phyloP scores from a whole-genome alignment of 2,329 filamentous ascomycete genomes.

The Stagonosporopsis rhizophila region DNA sequence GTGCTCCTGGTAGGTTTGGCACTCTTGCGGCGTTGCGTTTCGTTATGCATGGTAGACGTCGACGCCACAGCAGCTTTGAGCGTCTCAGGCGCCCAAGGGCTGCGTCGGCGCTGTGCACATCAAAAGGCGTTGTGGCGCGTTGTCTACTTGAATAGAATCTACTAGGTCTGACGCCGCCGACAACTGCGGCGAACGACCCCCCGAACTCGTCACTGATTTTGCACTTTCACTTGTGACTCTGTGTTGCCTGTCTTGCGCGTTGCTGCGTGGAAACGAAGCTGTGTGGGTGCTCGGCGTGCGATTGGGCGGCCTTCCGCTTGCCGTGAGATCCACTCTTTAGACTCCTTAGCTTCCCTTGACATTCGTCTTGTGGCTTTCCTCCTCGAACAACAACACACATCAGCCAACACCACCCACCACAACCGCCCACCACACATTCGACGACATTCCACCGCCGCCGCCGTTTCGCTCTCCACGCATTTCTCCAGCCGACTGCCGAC shows the following conservation, averaged over 20 bases:
- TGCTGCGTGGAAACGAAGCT: conserved; percentile 8
- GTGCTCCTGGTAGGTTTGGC: conserved; percentile 24
- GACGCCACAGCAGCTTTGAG: conserved; percentile 24
- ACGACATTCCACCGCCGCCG: conserved; percentile 2
- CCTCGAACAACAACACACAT: conserved; percentile 31
- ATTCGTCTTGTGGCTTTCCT: conserved; percentile 26
- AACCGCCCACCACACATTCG: conserved; percentile 1
- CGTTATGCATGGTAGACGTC: conserved; percentile 22
- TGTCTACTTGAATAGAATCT: conserved; percentile 38
- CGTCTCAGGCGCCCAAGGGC: conserved; percentile 28
- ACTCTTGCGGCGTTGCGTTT: conserved; percentile 22
- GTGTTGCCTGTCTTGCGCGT: conserved; percentile 9
- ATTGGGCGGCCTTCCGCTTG: conserved; percentile 8
- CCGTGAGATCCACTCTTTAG: conserved; percentile 10
- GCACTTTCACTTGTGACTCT: not conserved
- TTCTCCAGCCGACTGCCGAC: conserved; percentile 5
- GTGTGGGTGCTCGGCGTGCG: conserved; percentile 1
- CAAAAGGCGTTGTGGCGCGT: conserved; percentile 22
- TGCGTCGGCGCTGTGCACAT: conserved; percentile 25
- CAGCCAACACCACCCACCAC: conserved; percentile 20
- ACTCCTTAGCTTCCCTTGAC: conserved; percentile 15
- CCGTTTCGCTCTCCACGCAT: conserved; percentile 2
- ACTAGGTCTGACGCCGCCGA: conserved; percentile 38
- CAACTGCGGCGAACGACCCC: conserved; percentile 34
- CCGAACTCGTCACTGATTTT: conserved; percentile 3